Evolutionary conservation across 108 stramenopile species (phyloP).

Genomic region (Schizochytrium sp.): DNA sequence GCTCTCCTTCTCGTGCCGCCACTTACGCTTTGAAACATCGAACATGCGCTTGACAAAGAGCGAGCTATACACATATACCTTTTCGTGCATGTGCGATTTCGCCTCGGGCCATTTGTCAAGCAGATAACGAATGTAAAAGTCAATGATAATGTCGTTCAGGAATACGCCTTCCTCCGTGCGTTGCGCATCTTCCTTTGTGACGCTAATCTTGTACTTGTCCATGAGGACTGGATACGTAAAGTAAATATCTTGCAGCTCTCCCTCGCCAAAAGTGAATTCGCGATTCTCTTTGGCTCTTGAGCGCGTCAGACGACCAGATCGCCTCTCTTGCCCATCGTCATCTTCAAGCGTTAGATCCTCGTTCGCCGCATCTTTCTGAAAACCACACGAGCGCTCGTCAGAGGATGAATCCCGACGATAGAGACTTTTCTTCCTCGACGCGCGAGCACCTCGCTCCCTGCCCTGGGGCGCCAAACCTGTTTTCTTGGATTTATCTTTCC

Average conservation of each 20-base stretch:
- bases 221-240: background rate
- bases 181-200: background rate
- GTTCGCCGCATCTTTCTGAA: too few species aligned
- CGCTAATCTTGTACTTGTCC: background rate
- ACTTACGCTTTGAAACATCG: background rate
- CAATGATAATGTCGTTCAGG: background rate
- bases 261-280: background rate
- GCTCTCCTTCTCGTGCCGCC: background rate
- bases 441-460: too few species aligned
- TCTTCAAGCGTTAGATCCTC: background rate
- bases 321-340: background rate
- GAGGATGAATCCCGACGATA: too few species aligned
- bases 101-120: background rate
- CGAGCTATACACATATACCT: background rate
- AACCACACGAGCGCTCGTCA: too few species aligned
- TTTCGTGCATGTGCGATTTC: background rate
- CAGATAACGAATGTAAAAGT: constrained; percentile 1
- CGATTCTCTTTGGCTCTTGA: background rate
- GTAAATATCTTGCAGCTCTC: background rate
- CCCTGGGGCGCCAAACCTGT: too few species aligned
- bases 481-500: too few species aligned
- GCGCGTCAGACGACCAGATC: background rate
- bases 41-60: constrained; percentile 16
- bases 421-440: too few species aligned
- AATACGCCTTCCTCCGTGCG: background rate